phyloP scores from a whole-genome alignment of 2,329 filamentous ascomycete genomes.

The Ilyonectria robusta region DNA sequence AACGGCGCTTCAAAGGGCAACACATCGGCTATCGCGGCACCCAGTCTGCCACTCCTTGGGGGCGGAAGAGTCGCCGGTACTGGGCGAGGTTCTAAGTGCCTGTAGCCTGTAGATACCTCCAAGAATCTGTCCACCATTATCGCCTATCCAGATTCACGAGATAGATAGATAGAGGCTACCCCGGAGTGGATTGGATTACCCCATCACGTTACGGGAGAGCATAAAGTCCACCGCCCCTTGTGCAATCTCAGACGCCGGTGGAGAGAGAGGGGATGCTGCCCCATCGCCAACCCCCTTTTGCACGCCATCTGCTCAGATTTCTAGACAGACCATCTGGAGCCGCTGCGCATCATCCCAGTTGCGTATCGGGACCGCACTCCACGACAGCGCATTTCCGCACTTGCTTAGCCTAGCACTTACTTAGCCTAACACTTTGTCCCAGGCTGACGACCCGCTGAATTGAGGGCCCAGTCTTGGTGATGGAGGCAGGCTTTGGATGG shows the following conservation, averaged over 20 bases:
- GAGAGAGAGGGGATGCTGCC: slow-evolving; percentile 9
- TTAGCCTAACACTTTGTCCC: neutral
- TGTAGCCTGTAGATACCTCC: neutral
- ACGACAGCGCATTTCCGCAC: neutral
- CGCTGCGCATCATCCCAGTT: neutral
- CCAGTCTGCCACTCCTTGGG: neutral
- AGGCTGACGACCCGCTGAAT: neutral
- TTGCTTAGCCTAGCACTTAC: slow-evolving; percentile 2
- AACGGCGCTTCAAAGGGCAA: slow-evolving; percentile 27
- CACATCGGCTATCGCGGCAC: slow-evolving; percentile 30
- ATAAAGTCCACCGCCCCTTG: slow-evolving; percentile 7
- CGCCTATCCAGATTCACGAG: neutral
- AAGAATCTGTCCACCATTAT: neutral
- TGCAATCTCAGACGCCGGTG: slow-evolving; percentile 6
- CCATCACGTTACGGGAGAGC: slow-evolving; percentile 13
- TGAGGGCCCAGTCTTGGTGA: neutral
- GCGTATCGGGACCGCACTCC: neutral
- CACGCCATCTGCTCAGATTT: neutral
- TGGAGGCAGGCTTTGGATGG: neutral
- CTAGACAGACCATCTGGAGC: neutral
- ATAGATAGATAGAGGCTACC: slow-evolving; percentile 7
- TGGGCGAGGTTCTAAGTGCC: neutral
- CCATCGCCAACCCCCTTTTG: slow-evolving; percentile 12
- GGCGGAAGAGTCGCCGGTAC: neutral
- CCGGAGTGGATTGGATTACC: slow-evolving; percentile 6